These are phyloP conservation scores for Kazachstania sp. DNA, from an alignment of 1,139 yeast species.

Conservation along the genomic window DNA sequence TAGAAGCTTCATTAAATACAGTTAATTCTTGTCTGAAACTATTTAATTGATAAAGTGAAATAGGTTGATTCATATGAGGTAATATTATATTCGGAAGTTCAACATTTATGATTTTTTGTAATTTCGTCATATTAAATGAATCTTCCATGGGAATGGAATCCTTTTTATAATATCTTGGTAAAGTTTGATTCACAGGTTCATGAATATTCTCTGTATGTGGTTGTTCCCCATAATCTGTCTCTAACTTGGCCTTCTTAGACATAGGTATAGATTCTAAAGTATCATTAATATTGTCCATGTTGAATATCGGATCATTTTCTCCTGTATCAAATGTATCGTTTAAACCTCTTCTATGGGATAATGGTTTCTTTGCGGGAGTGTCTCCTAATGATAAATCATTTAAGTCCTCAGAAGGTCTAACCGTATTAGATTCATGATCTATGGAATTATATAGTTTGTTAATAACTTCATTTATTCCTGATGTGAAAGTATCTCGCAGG, in stretches of 20 bases:
- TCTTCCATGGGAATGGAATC: conserved; percentile 9
- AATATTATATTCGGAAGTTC: conserved; percentile 1
- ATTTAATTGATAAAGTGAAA: conserved; percentile 11
- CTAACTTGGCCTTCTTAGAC: conserved; percentile 12
- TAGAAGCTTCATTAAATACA: conserved; percentile 14
- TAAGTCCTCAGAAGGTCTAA: background rate
- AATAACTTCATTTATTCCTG: conserved; percentile 1
- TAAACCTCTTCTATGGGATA: no score
- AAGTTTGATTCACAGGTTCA: conserved; percentile 22
- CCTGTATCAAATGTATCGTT: background rate
- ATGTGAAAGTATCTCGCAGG: conserved; percentile 5
- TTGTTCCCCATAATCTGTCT: background rate
- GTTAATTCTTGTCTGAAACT: conserved; percentile 14
- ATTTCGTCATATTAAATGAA: background rate
- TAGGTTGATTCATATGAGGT: conserved; percentile 10
- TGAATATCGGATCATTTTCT: conserved; percentile 9
- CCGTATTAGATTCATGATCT: background rate
- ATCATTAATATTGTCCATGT: conserved; percentile 20
- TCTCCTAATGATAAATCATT: background rate
- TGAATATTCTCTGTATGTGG: conserved; percentile 12
- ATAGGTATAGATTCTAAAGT: conserved; percentile 10
- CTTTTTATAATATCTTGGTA: conserved; percentile 17
- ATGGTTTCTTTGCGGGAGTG: no score
- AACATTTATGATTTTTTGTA: background rate
- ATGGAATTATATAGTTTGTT: background rate